Conservation (phyloP, 371 early-diverging fungal species). For the Mucor indicus region DNA sequence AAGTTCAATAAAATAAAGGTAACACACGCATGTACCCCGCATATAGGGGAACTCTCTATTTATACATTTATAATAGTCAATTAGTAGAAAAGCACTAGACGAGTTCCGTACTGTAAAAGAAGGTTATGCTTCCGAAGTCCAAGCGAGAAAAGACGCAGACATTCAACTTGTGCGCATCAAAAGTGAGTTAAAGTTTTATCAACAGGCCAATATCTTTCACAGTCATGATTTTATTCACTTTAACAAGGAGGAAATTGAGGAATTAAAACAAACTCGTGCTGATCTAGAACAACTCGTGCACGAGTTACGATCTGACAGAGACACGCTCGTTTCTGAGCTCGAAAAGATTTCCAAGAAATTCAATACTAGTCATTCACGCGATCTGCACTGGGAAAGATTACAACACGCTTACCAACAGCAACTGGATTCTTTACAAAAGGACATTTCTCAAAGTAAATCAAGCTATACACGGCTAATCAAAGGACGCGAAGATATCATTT, state of each 20-base stretch:
- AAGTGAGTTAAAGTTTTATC: conserved; percentile 32
- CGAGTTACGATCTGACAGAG: conserved; percentile 28
- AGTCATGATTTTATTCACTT: conserved; percentile 10
- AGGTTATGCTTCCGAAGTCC: conserved; percentile 36
- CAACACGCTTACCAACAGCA: conserved; percentile 36
- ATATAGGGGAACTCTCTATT: no score
- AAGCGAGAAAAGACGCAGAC: conserved; percentile 38
- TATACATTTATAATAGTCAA: conserved; percentile 19
- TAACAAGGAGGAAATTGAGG: conserved; percentile 31
- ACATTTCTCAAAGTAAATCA: conserved; percentile 17
- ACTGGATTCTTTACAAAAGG: conserved; percentile 28
- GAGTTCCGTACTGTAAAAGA: conserved; percentile 46
- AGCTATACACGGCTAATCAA: conserved; percentile 22
- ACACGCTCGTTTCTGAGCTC: conserved; percentile 18
- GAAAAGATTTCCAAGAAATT: conserved; percentile 15
- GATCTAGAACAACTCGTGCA: conserved; percentile 29
- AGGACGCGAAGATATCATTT: conserved; percentile 36
- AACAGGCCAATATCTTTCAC: conserved; percentile 26
- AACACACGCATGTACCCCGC: not conserved
- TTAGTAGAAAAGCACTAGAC: conserved; percentile 46
- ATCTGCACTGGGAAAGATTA: conserved; percentile 24
- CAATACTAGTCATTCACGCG: conserved; percentile 13
- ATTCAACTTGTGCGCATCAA: conserved; percentile 22
- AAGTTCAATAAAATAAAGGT: conserved; percentile 50
- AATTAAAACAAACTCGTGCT: conserved; percentile 14